Evolutionary conservation across 2,329 filamentous ascomycete species (phyloP).

Genomic region (Cladosporium phlei): DNA sequence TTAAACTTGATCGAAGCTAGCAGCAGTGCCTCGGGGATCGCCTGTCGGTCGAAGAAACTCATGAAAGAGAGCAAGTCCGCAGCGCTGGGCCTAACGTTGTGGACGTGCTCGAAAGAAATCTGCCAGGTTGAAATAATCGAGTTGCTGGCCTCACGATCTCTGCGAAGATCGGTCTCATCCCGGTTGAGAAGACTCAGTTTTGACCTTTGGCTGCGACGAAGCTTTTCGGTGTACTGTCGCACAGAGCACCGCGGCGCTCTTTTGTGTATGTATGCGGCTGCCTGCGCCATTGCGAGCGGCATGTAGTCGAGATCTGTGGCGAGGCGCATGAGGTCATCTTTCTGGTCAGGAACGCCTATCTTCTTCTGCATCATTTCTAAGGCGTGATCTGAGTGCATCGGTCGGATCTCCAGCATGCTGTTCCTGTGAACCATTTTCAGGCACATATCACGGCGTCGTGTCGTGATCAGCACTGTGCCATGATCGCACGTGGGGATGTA

Average conservation of each 20-base stretch:
- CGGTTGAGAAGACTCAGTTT: constrained; percentile 19
- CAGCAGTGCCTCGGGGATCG: background rate
- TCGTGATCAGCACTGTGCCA: constrained; percentile 21
- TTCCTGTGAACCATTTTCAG: constrained; percentile 16
- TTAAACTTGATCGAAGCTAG: no score
- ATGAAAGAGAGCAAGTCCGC: constrained; percentile 44
- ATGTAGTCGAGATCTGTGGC: constrained; percentile 28
- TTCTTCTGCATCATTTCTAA: constrained; percentile 19
- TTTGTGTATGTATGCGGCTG: constrained; percentile 31
- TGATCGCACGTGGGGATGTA: constrained; percentile 19
- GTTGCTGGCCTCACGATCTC: constrained; percentile 10
- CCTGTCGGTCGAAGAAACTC: constrained; percentile 41
- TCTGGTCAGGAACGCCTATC: background rate
- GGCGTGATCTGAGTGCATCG: constrained; percentile 17
- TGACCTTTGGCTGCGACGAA: constrained; percentile 32
- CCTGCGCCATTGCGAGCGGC: constrained; percentile 34
- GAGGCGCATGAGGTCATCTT: constrained; percentile 9
- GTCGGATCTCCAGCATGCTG: constrained; percentile 18
- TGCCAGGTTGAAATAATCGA: constrained; percentile 15
- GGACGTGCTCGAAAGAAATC: constrained; percentile 14
- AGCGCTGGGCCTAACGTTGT: constrained; percentile 22
- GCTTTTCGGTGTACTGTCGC: constrained; percentile 36
- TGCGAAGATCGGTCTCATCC: background rate
- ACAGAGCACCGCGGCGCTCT: constrained; percentile 29
- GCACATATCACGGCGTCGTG: constrained; percentile 11